Evolutionary conservation across 306 rosid genomes (phyloP).

Genomic region (Arachis stenosperma): DNA sequence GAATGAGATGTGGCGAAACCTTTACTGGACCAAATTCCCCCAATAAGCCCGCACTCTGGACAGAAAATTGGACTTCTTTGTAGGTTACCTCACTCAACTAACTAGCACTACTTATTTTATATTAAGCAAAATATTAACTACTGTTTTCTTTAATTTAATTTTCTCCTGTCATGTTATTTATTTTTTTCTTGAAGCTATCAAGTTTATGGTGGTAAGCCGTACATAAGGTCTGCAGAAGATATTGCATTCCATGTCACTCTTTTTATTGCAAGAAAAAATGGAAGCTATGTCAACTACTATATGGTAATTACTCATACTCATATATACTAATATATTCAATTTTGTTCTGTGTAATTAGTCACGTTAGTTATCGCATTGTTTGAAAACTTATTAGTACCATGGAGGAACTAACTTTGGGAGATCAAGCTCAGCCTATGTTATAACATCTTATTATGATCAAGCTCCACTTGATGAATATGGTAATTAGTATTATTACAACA

Average conservation of each 20-base stretch:
- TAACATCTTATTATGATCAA: conserved; percentile 59
- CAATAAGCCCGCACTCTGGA: conserved; percentile 67
- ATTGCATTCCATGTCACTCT: conserved; percentile 72
- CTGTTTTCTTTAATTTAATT: background rate
- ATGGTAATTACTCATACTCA: conserved; percentile 52
- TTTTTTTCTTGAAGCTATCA: conserved; percentile 54
- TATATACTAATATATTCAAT: background rate
- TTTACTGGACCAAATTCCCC: conserved; percentile 71
- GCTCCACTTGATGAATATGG: conserved; percentile 67
- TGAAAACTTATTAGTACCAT: conserved; percentile 51
- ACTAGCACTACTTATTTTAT: too few species aligned
- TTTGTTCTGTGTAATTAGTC: background rate
- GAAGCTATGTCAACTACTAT: conserved; percentile 78
- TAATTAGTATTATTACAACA: conserved; percentile 10
- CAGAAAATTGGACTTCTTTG: conserved; percentile 81
- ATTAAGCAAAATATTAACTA: background rate
- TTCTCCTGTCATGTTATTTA: background rate
- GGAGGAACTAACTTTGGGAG: conserved; percentile 79
- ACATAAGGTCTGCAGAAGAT: conserved; percentile 72
- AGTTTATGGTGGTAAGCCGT: conserved; percentile 61
- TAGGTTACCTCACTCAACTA: conserved; percentile 26
- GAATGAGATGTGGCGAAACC: conserved; percentile 69
- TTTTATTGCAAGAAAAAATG: conserved; percentile 71
- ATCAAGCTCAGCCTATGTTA: conserved; percentile 56
- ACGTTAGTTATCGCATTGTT: background rate